Percentiles rank a stretch among this genome's conserved stretches.
phyloP scores from a whole-genome alignment of 805 yeast genomes.

The Hanseniaspora taiwanica region DNA sequence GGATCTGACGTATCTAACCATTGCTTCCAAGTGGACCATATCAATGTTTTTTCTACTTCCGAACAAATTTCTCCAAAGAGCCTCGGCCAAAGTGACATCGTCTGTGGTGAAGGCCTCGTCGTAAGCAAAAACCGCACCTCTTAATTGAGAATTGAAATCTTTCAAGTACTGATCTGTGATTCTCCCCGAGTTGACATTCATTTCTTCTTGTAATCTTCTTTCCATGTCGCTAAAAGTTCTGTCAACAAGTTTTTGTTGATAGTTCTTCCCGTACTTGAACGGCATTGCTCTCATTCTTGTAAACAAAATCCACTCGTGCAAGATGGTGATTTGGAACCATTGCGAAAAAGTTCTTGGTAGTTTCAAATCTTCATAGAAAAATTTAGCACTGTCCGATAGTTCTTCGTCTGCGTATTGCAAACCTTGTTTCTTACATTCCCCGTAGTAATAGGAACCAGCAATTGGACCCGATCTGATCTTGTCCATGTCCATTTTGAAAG shows the following conservation, averaged over 20 bases:
- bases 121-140: conserved; percentile 80
- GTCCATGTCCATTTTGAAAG: conserved; percentile 79
- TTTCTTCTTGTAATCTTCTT: conserved; percentile 67
- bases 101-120: conserved; percentile 83
- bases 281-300: conserved; percentile 97
- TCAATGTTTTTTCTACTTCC: conserved; percentile 75
- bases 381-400: conserved; percentile 57
- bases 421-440: conserved; percentile 78
- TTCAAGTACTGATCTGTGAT: conserved; percentile 76
- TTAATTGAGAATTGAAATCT: conserved; percentile 79
- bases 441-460: conserved; percentile 81
- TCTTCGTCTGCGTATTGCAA: conserved; percentile 63
- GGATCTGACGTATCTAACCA: conserved; percentile 80
- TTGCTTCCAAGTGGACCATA: conserved; percentile 70
- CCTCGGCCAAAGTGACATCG: conserved; percentile 65
- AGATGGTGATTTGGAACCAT: conserved; percentile 85
- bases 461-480: conserved; percentile 84
- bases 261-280: conserved; percentile 71
- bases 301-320: conserved; percentile 88
- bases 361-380: conserved; percentile 73
- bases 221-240: conserved; percentile 85
- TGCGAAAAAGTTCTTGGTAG: conserved; percentile 84
- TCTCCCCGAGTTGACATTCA: conserved; percentile 70
- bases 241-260: conserved; percentile 86
- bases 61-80: conserved; percentile 84